phyloP scores from a whole-genome alignment of 1,139 yeast genomes.

The Nakaseomyces delphensis region DNA sequence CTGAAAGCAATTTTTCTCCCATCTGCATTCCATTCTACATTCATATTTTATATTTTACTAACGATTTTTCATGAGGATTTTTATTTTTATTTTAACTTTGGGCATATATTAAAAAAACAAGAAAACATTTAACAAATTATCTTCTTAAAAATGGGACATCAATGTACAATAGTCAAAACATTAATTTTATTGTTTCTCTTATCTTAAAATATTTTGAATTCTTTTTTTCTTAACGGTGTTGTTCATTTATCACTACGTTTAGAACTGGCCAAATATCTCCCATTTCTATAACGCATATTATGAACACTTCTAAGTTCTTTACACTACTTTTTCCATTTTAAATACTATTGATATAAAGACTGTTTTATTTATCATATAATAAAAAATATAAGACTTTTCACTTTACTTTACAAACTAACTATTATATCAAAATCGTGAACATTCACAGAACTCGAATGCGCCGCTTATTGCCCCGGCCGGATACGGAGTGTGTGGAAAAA shows the following conservation, averaged over 20 bases:
- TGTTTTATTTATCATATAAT: conserved; percentile 1
- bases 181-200: background rate
- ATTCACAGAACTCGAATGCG: too few species aligned
- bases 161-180: background rate
- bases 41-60: background rate
- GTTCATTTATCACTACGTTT: background rate
- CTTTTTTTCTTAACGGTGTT: background rate
- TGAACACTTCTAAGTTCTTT: conserved; percentile 1
- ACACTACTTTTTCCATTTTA: background rate
- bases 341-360: background rate
- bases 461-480: too few species aligned
- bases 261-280: conserved; percentile 1
- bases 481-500: background rate
- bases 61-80: conserved; percentile 4
- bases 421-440: too few species aligned
- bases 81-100: background rate
- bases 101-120: background rate
- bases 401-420: background rate
- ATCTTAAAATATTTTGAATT: background rate
- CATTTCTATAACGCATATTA: background rate
- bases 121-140: background rate
- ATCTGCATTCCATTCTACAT: conserved; percentile 1
- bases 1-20: background rate
- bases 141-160: background rate
- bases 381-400: background rate